These are phyloP conservation scores for Lentinula novae-zelandiae DNA, from an alignment of 1,284 basidiomycete genomes.

Conservation along the genomic window DNA sequence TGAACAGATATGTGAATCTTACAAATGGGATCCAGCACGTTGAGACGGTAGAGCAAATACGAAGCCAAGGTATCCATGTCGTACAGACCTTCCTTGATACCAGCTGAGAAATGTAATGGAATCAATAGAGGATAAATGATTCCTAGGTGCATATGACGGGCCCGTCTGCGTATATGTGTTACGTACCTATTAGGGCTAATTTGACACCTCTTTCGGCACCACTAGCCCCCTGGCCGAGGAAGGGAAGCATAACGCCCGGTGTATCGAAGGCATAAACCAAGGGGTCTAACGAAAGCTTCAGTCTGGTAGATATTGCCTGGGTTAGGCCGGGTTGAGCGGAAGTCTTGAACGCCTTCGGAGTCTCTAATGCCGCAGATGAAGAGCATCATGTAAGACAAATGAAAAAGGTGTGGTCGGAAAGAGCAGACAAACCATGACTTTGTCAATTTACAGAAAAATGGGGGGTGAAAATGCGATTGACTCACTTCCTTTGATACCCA, in stretches of 20 bases:
- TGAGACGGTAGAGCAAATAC: slow-evolving; percentile 88
- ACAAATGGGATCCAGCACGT: slow-evolving; percentile 72
- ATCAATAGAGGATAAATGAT: slow-evolving; percentile 11
- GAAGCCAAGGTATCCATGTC: slow-evolving; percentile 81
- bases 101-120: slow-evolving; percentile 50
- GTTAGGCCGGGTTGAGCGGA: slow-evolving; percentile 90
- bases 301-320: slow-evolving; percentile 75
- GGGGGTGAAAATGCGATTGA: slow-evolving; percentile 16
- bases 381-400: background rate
- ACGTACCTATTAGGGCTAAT: slow-evolving; percentile 86
- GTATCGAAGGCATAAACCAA: slow-evolving; percentile 94
- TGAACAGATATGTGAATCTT: slow-evolving; percentile 26
- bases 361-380: slow-evolving; percentile 31
- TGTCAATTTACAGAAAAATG: background rate
- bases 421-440: background rate
- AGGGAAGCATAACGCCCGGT: slow-evolving; percentile 96
- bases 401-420: slow-evolving; percentile 8
- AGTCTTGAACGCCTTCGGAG: slow-evolving; percentile 85
- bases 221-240: slow-evolving; percentile 79
- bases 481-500: slow-evolving; percentile 84
- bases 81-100: slow-evolving; percentile 92
- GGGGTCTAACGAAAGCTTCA: slow-evolving; percentile 77
- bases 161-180: slow-evolving; percentile 19
- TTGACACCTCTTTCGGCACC: slow-evolving; percentile 93
- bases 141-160: background rate